Base-by-base conservation (phyloP, 257 asterid genomes). In the Echites panduratus region DNA sequence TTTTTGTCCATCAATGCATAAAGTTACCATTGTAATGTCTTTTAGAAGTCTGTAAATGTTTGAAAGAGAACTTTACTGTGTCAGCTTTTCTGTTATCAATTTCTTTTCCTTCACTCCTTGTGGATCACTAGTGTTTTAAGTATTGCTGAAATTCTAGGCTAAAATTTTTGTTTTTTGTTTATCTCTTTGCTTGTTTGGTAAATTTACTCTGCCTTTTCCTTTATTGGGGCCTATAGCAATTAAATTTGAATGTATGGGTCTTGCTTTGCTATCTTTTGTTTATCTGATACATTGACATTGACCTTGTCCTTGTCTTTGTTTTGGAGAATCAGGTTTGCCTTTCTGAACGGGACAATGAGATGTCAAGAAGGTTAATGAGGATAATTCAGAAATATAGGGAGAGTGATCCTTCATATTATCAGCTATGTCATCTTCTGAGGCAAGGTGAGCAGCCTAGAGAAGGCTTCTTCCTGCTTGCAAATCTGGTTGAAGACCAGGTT, bases 401-500 rank as follows among this genome's bases (percentile, higher is more conserved):
- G 84, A 85, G 84, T 43, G 96, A 90, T 75, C 93, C 83, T 0
- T 86, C 96, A 9, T 87, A 88, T 79, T 90, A 70, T 82, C 96
- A 90, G 83, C 82, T 85, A 22, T 83, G 90, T 74, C 92, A 88
- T 82, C 87, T 89, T 32, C 92, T 93, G 87, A 87, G 96, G 84
- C 98, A 93, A 87, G 97, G 96, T 20, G 98, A 93, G 80, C 95
- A 89, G 71, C 98, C 97, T 0, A 89, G 97, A 78, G 98, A 93
- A 90, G 91, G 92, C 50, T 89, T 84, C 82, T 80, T 88, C 79
- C 79, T 90, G 50, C 97, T 90, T 73, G 72, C 89, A 24, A 88
- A 89, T 83, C 86, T 93, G 20, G 88, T 90, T 16, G 98, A 93
- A 86, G 97, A 93, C 84, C 90, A 85, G 76, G 72, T 64, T 71